phyloP scores from a whole-genome alignment of 148 eudicot genomes.

The Linanthus parryae region DNA sequence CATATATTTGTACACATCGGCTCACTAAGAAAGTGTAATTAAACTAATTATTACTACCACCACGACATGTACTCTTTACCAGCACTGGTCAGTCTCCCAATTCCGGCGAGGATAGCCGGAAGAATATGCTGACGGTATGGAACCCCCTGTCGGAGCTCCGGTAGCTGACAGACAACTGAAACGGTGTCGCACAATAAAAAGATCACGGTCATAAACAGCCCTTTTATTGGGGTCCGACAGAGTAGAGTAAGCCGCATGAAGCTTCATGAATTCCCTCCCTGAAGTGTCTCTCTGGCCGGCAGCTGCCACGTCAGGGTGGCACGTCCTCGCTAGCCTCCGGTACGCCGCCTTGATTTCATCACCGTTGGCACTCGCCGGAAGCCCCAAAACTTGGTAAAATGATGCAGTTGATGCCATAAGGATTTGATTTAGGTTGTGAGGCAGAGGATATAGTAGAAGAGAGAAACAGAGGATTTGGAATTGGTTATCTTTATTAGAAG shows the following conservation, averaged over 20 bases:
- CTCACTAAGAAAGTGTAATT: too few species aligned
- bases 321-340: conserved; percentile 47
- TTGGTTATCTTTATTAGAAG: not conserved
- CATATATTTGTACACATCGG: too few species aligned
- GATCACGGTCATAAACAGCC: conserved; percentile 42
- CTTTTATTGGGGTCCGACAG: conserved; percentile 63
- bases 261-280: conserved; percentile 42
- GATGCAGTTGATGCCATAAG: conserved; percentile 11
- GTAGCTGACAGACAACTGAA: too few species aligned
- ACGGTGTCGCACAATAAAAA: conserved; percentile 14
- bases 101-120: conserved; percentile 26
- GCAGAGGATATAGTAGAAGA: not conserved
- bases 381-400: conserved; percentile 54
- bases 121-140: conserved; percentile 13
- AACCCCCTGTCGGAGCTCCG: not conserved
- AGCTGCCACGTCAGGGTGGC: conserved; percentile 52
- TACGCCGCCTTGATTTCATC: conserved; percentile 67
- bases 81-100: conserved; percentile 81
- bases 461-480: not conserved
- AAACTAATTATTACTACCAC: too few species aligned
- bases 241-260: conserved; percentile 54
- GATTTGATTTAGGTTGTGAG: not conserved
- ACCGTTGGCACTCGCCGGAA: conserved; percentile 32
- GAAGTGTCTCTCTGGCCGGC: conserved; percentile 9
- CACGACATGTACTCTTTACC: too few species aligned